Evolutionary conservation across 306 rosid species (phyloP).

Genomic region (Acacia melanoxylon): DNA sequence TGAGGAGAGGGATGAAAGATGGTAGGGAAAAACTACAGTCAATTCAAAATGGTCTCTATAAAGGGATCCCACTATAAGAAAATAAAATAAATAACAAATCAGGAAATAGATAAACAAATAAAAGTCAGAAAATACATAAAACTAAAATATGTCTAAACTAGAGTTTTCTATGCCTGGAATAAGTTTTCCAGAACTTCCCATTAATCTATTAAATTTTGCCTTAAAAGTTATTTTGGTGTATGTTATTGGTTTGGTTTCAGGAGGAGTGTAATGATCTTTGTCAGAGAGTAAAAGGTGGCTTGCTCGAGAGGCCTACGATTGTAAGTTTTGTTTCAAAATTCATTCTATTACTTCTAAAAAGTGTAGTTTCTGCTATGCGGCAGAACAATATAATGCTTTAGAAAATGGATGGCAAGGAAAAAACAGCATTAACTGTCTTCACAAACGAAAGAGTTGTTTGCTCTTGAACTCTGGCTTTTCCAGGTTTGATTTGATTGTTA

Average conservation of each 20-base stretch:
- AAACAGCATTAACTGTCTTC: background rate
- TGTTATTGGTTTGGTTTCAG: slow-evolving; percentile 45
- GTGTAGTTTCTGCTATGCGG: slow-evolving; percentile 23
- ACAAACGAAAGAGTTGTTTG: slow-evolving; percentile 1
- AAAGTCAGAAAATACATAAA: background rate
- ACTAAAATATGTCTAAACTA: background rate
- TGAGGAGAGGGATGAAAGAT: background rate
- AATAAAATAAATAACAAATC: background rate
- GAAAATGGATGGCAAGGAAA: slow-evolving; percentile 27
- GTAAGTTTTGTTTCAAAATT: slow-evolving; percentile 46
- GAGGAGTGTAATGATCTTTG: slow-evolving; percentile 79
- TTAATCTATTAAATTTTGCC: slow-evolving; percentile 6
- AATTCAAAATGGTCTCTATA: background rate
- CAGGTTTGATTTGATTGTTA: slow-evolving; percentile 5
- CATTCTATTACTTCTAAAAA: slow-evolving; percentile 16
- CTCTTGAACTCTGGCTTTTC: background rate
- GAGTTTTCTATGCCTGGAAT: background rate
- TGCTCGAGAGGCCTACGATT: slow-evolving; percentile 58
- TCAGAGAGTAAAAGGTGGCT: slow-evolving; percentile 64
- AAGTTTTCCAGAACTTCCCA: background rate
- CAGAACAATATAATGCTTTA: slow-evolving; percentile 15
- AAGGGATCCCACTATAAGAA: background rate
- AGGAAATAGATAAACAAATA: background rate
- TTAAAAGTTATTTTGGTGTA: slow-evolving; percentile 26
- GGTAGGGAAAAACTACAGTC: background rate